A percentile compares a stretch with the other conserved stretches of the same genome.
Evolutionary conservation across 2,329 filamentous ascomycete species (phyloP).

Genomic region (Fusarium multiceps): DNA sequence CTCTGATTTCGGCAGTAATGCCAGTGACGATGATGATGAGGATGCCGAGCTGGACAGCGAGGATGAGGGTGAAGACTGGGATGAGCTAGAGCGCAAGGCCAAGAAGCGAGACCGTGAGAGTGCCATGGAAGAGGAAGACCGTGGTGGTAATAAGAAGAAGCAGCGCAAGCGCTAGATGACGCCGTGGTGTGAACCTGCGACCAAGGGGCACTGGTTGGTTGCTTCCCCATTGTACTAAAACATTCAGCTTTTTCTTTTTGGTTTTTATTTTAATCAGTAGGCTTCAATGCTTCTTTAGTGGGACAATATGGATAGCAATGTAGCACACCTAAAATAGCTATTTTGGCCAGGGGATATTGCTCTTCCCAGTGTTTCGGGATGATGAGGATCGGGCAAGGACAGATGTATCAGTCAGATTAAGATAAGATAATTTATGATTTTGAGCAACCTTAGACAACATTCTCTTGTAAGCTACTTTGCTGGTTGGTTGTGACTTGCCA

Average conservation of each 20-base stretch:
- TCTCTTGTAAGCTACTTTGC: background rate
- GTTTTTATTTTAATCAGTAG: slow-evolving; percentile 11
- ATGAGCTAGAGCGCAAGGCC: slow-evolving; percentile 91
- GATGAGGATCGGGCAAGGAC: slow-evolving; percentile 19
- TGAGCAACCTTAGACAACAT: slow-evolving; percentile 15
- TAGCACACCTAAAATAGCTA: slow-evolving; percentile 7
- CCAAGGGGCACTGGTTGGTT: slow-evolving; percentile 12
- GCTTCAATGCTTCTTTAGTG: background rate
- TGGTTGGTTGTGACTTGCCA: background rate
- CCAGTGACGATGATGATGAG: slow-evolving; percentile 83
- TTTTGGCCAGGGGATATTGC: background rate
- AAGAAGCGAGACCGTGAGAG: slow-evolving; percentile 82
- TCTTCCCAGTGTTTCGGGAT: slow-evolving; percentile 11
- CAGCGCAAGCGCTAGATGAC: slow-evolving; percentile 52
- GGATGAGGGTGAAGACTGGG: slow-evolving; percentile 89
- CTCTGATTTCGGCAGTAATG: slow-evolving; percentile 93
- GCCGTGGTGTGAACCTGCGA: slow-evolving; percentile 6
- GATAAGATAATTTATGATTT: slow-evolving; percentile 37
- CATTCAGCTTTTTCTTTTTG: slow-evolving; percentile 17
- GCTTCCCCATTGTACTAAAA: slow-evolving; percentile 35
- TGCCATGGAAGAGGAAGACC: slow-evolving; percentile 66
- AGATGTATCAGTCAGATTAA: slow-evolving; percentile 28
- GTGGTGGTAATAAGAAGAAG: slow-evolving; percentile 77
- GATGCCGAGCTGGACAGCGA: slow-evolving; percentile 72
- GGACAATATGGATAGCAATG: slow-evolving; percentile 2